Percentiles rank a stretch among this genome's conserved stretches.
These are phyloP conservation scores for Gyromitra esculenta DNA, from an alignment of 2,329 filamentous ascomycete genomes.

Conservation along the genomic window DNA sequence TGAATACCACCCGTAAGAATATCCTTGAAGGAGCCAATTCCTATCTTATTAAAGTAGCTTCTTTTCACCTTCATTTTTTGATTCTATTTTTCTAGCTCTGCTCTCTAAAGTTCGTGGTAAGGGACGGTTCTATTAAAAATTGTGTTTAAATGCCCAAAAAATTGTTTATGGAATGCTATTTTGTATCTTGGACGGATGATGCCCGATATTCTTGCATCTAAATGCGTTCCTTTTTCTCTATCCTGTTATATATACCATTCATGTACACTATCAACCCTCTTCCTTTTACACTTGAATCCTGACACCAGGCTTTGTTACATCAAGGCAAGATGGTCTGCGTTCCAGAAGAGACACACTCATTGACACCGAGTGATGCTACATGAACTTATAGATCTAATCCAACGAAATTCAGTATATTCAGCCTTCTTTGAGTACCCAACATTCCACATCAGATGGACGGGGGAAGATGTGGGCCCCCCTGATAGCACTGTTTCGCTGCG, in stretches of 20 bases:
- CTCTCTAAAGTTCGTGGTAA: not conserved
- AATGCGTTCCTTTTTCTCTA: not conserved
- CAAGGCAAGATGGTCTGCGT: not conserved
- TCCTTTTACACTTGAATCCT: not conserved
- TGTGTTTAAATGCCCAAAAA: not conserved
- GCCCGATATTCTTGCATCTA: not conserved
- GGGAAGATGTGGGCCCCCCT: too few species aligned
- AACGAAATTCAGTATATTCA: not conserved
- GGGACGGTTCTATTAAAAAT: not conserved
- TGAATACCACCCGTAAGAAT: conserved; percentile 55
- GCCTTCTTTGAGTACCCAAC: too few species aligned
- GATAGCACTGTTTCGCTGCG: too few species aligned
- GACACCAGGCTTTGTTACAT: not conserved
- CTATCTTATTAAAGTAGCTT: not conserved
- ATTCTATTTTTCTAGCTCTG: not conserved
- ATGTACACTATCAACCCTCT: conserved; percentile 1
- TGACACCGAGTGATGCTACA: not conserved
- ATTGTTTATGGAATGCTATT: conserved; percentile 20
- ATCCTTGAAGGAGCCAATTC: conserved; percentile 2
- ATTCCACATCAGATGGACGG: too few species aligned
- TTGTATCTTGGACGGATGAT: not conserved
- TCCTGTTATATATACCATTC: conserved; percentile 22
- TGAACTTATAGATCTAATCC: not conserved
- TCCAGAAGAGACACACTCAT: not conserved
- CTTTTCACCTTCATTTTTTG: not conserved